phyloP scores from a whole-genome alignment of 2,329 filamentous ascomycete species.

The Pleoardoris graminearum region DNA sequence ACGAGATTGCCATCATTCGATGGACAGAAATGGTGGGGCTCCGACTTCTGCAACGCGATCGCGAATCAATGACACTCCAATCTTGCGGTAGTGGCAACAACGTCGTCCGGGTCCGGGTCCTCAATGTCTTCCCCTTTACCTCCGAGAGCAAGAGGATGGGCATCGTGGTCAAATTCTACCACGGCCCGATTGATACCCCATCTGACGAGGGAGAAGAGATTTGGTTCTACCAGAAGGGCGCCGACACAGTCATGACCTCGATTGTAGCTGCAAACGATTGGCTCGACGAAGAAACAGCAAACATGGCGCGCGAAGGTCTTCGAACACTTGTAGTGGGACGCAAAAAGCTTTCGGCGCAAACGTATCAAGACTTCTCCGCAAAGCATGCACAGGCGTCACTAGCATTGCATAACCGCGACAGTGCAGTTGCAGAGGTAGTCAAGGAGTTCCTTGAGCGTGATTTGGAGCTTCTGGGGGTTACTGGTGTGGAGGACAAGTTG shows the following conservation, averaged over 20 bases:
- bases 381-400: conserved; percentile 80
- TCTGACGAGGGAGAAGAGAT: conserved; percentile 70
- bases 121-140: conserved; percentile 96
- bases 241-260: conserved; percentile 95
- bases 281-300: conserved; percentile 98
- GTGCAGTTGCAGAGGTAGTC: conserved; percentile 78
- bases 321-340: conserved; percentile 94
- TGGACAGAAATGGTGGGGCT: conserved; percentile 95
- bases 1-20: conserved; percentile 95
- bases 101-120: conserved; percentile 82
- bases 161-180: conserved; percentile 84
- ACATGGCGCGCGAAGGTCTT: conserved; percentile 96
- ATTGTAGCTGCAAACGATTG: conserved; percentile 97
- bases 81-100: conserved; percentile 72
- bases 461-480: conserved; percentile 92
- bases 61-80: conserved; percentile 81
- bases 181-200: conserved; percentile 45
- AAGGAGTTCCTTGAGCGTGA: conserved; percentile 82
- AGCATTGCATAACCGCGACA: conserved; percentile 77
- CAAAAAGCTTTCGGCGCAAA: conserved; percentile 75
- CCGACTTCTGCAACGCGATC: conserved; percentile 80
- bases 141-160: conserved; percentile 99
- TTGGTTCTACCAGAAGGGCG: conserved; percentile 98
- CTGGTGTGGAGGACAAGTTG: conserved; percentile 95
- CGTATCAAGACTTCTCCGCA: conserved; percentile 78